phyloP scores from a whole-genome alignment of 208 protist species.

The Trypanosoma congolense region DNA sequence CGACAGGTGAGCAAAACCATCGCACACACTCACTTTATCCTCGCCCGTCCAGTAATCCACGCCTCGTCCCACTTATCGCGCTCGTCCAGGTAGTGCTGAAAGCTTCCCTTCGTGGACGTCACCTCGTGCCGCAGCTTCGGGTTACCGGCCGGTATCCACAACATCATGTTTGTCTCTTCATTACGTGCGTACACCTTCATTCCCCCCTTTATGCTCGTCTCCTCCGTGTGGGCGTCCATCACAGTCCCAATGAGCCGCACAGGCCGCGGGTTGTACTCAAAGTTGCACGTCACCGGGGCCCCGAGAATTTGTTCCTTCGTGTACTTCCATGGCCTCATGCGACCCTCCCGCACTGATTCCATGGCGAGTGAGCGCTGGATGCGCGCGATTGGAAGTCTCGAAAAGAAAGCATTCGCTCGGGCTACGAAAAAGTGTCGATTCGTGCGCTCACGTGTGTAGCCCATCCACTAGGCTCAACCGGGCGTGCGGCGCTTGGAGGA shows the following conservation, averaged over 20 bases:
- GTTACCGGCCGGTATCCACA: slow-evolving; percentile 85
- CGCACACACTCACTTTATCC: slow-evolving; percentile 65
- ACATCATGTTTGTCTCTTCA: slow-evolving; percentile 90
- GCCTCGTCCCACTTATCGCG: slow-evolving; percentile 90
- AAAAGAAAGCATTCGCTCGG: slow-evolving; percentile 87
- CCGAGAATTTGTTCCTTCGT: slow-evolving; percentile 88
- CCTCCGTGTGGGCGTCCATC: slow-evolving; percentile 85
- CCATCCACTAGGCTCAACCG: slow-evolving; percentile 25
- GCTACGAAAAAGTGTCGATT: slow-evolving; percentile 86
- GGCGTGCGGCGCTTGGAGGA: too few species aligned
- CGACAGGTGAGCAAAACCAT: too few species aligned
- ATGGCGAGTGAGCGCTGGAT: slow-evolving; percentile 84
- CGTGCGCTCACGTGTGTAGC: slow-evolving; percentile 83
- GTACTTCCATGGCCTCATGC: slow-evolving; percentile 86
- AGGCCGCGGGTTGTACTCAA: slow-evolving; percentile 88
- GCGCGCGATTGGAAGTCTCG: slow-evolving; percentile 74
- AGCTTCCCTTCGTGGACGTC: slow-evolving; percentile 72
- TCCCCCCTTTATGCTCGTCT: slow-evolving; percentile 87
- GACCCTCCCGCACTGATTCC: slow-evolving; percentile 79
- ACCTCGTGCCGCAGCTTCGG: slow-evolving; percentile 88
- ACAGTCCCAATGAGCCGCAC: slow-evolving; percentile 87
- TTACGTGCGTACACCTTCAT: slow-evolving; percentile 87
- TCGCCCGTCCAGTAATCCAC: slow-evolving; percentile 84
- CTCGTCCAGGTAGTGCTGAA: slow-evolving; percentile 88
- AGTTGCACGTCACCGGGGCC: slow-evolving; percentile 81